Conservation (phyloP, 2,329 filamentous ascomycete genomes). For the Pezicula rhizophila region DNA sequence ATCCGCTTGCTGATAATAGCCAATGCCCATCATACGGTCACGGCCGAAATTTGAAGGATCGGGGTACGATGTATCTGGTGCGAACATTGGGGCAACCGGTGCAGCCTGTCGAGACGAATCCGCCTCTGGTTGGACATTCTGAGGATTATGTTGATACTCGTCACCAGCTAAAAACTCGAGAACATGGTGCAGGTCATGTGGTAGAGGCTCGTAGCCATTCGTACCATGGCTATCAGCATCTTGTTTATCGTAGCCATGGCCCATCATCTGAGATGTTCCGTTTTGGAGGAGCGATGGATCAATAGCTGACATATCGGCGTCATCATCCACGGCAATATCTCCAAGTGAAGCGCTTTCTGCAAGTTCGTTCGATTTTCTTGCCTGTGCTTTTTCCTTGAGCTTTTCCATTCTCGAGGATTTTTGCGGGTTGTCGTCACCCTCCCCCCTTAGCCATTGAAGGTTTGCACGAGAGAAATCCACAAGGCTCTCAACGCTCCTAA, state of each 20-base stretch:
- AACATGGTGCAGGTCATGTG: not conserved
- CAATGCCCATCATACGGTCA: constrained; percentile 24
- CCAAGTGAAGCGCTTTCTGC: constrained; percentile 15
- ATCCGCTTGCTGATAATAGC: constrained; percentile 23
- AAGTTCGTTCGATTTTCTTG: constrained; percentile 23
- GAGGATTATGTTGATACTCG: constrained; percentile 1
- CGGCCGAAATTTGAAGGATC: constrained; percentile 17
- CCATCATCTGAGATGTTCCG: not conserved
- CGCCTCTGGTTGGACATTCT: not conserved
- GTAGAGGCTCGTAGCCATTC: constrained; percentile 1
- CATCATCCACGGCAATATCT: constrained; percentile 3
- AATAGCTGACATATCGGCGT: constrained; percentile 15
- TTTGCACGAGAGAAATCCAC: constrained; percentile 92
- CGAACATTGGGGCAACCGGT: constrained; percentile 11
- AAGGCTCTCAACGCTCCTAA: constrained; percentile 80
- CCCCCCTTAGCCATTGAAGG: constrained; percentile 69
- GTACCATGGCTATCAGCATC: not conserved
- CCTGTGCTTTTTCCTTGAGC: constrained; percentile 27
- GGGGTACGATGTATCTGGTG: constrained; percentile 13
- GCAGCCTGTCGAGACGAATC: not conserved
- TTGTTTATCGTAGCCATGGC: constrained; percentile 1
- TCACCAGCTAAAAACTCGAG: not conserved
- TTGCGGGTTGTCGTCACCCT: constrained; percentile 39
- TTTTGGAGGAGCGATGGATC: constrained; percentile 21
- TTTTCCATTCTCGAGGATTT: constrained; percentile 32